Evolutionary conservation across 2,329 filamentous ascomycete genomes (phyloP).

Genomic region (Epichloe scottii): DNA sequence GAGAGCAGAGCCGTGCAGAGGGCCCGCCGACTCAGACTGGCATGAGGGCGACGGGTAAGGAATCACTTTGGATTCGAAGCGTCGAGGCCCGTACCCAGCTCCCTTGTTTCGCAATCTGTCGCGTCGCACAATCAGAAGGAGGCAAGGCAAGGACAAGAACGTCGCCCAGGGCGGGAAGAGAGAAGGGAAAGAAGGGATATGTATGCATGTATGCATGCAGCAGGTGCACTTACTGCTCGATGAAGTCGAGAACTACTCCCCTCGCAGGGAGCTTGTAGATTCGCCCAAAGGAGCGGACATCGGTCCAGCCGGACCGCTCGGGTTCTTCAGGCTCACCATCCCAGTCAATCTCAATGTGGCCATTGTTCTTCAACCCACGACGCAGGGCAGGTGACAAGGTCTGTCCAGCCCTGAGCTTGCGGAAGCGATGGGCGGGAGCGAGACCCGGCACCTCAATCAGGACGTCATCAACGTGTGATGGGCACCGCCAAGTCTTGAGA

Average conservation of each 20-base stretch:
- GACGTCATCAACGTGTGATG: conserved; percentile 71
- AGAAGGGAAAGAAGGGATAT: too few species aligned
- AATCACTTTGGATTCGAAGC: conserved; percentile 19
- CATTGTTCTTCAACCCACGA: conserved; percentile 60
- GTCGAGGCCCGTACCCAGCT: conserved; percentile 23
- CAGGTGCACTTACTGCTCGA: conserved; percentile 42
- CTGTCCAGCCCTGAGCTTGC: conserved; percentile 43
- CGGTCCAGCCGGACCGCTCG: conserved; percentile 43
- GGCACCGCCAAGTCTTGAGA: conserved; percentile 75
- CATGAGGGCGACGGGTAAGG: conserved; percentile 14
- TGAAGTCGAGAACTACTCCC: conserved; percentile 60
- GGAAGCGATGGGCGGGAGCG: conserved; percentile 48
- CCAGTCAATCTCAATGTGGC: conserved; percentile 56
- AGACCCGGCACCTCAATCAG: conserved; percentile 47
- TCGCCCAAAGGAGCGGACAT: conserved; percentile 48
- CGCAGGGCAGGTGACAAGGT: conserved; percentile 38
- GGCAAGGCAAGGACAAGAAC: not conserved
- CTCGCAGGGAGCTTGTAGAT: conserved; percentile 51
- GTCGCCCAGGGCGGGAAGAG: not conserved
- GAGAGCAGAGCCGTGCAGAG: conserved; percentile 22
- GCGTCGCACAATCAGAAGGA: conserved; percentile 7
- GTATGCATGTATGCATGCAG: not conserved
- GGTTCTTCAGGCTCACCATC: conserved; percentile 45
- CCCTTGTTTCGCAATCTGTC: conserved; percentile 24
- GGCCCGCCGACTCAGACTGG: conserved; percentile 9